Conservation (phyloP, 345 rosid genomes). For the Nephelium lappaceum region DNA sequence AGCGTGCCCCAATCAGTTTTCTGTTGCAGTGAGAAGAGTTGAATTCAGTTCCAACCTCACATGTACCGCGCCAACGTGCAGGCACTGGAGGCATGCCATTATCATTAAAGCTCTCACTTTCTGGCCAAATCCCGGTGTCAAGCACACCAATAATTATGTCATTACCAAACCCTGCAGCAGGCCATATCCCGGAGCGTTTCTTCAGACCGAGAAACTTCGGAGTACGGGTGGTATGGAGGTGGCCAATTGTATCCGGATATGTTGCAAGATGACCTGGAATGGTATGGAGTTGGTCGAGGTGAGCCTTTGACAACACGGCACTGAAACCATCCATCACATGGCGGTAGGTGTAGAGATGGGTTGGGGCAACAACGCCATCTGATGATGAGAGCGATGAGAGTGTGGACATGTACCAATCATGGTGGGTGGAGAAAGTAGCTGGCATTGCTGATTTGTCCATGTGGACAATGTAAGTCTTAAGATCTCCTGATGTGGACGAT, state of each 20-base stretch:
- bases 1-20: background rate
- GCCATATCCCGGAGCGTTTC: background rate
- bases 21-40: background rate
- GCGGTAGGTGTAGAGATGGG: background rate
- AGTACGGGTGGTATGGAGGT: background rate
- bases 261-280: background rate
- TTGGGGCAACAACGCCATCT: background rate
- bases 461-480: conserved; percentile 29
- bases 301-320: background rate
- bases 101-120: background rate
- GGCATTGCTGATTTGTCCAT: conserved; percentile 33
- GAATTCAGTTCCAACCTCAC: background rate
- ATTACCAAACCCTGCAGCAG: background rate
- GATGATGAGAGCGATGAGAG: conserved; percentile 28
- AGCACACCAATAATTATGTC: background rate
- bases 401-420: conserved; percentile 26
- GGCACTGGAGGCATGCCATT: background rate
- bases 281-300: background rate
- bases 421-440: conserved; percentile 30
- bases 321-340: conserved; percentile 5
- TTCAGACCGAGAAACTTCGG: background rate
- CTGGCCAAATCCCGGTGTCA: background rate
- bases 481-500: conserved; percentile 2
- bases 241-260: background rate
- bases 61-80: background rate